Evolutionary conservation across 345 rosid genomes (phyloP).

Genomic region (Dovyalis caffra): DNA sequence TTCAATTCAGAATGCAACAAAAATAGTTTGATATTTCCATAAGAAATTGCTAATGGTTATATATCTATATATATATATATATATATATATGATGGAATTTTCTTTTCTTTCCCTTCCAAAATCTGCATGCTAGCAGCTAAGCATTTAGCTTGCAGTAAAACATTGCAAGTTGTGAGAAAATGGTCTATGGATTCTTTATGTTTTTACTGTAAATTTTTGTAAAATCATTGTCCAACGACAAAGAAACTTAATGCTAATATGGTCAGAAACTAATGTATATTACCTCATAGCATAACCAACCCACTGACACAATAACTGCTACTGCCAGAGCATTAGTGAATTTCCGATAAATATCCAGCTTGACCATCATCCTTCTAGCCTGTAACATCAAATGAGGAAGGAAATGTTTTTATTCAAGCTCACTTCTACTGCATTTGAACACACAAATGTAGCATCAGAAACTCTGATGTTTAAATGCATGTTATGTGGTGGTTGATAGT

Average conservation of each 20-base stretch:
- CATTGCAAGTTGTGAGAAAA: neutral
- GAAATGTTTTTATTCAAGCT: neutral
- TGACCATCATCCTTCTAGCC: slow-evolving; percentile 79
- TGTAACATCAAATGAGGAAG: slow-evolving; percentile 28
- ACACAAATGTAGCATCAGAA: neutral
- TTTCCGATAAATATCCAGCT: slow-evolving; percentile 86
- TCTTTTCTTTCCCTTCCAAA: neutral
- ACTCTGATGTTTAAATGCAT: neutral
- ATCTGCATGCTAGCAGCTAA: neutral
- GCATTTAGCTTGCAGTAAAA: neutral
- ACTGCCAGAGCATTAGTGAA: slow-evolving; percentile 96
- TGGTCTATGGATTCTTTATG: neutral
- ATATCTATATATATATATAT: too few species aligned
- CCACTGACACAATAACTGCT: slow-evolving; percentile 84
- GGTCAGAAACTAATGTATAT: neutral
- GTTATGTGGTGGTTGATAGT: neutral
- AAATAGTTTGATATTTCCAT: neutral
- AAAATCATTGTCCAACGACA: slow-evolving; percentile 1
- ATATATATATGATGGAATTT: neutral
- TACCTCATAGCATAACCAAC: slow-evolving; percentile 99
- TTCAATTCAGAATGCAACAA: neutral
- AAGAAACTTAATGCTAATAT: neutral
- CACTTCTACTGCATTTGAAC: neutral
- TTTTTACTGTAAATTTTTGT: neutral
- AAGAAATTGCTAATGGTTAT: neutral